Evolutionary conservation across 2,329 filamentous ascomycete genomes (phyloP), one percentile per base, ranked within the genome.

Genomic region (Venturia asperata): DNA sequence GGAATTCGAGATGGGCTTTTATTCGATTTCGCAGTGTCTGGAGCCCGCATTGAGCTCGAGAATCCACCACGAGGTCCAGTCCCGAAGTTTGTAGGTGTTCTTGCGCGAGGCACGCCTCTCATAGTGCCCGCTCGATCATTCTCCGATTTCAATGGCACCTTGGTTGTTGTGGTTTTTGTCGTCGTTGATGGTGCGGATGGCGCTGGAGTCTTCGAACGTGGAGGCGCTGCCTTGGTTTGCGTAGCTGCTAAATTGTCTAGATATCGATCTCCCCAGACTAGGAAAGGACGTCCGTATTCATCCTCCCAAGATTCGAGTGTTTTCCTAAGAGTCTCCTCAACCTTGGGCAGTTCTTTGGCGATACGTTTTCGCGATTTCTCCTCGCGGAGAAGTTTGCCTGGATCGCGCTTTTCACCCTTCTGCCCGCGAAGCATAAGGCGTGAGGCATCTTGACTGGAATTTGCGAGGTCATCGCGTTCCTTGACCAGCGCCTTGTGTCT

Each of bases 281-380:
- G 81, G 81, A 99, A 99, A 3, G 92, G 91, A 13, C 92, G 86
- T 3, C 92, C 93, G 74, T 93, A 97, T 73, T 97, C 94, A 64
- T 96, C 89, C 74, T 99, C 94, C 87, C 91, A 99, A 58, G 83
- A 79, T 73, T 93, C 90, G 37, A 99, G 82, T n/a, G 84, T 82
- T 74, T 87, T 93, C 69, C 85, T 85, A 66, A 99, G 79, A n/a
- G 97, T 92, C 0, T 83, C 83, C 66, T 93, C 87, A 55, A 99
- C 83, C 79, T 96, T 97, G 65, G 94, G 94, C 39, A 99, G 81
- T 73, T 99, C 94, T 76, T 97, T 99, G 34, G 92, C 85, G 68
- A 99, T 97, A 66, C 92, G 85, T 84, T 99, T 99, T 67, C 94
- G 87, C 91, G 96, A 96, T 83, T 97, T 99, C 79, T 99, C 94